phyloP scores from a whole-genome alignment of 768 basidiomycete species.

The Cantharellus anzutake region DNA sequence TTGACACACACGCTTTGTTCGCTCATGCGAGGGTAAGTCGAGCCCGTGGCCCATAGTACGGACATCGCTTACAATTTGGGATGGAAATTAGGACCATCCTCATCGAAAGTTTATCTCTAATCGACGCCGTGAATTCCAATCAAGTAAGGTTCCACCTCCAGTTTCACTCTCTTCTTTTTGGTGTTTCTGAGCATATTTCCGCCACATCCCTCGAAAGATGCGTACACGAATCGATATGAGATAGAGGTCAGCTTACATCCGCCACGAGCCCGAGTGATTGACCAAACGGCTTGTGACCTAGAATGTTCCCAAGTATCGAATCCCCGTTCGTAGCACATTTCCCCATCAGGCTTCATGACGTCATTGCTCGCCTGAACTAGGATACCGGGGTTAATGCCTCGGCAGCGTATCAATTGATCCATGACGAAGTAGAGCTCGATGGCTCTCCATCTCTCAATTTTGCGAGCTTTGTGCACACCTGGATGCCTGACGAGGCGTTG shows the following conservation, averaged over 20 bases:
- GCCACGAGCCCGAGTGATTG: neutral
- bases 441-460: conserved; percentile 40
- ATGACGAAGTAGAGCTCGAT: conserved; percentile 39
- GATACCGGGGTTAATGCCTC: conserved; percentile 8
- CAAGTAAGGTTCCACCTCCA: neutral
- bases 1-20: neutral
- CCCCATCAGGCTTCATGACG: neutral
- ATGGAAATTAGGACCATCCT: conserved; percentile 13
- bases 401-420: conserved; percentile 19
- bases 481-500: conserved; percentile 34
- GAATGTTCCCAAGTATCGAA: conserved; percentile 15
- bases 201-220: conserved; percentile 14
- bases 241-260: neutral
- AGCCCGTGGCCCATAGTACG: neutral
- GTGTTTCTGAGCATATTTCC: neutral
- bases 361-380: neutral
- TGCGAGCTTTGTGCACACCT: conserved; percentile 37
- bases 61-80: neutral
- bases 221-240: conserved; percentile 6
- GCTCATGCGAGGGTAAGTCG: neutral
- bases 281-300: neutral
- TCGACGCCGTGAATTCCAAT: conserved; percentile 13
- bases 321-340: conserved; percentile 9
- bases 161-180: neutral
- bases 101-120: conserved; percentile 11